Evolutionary conservation across 495 filamentous ascomycete genomes (phyloP).

Genomic region (Antarctomyces pellizariae): DNA sequence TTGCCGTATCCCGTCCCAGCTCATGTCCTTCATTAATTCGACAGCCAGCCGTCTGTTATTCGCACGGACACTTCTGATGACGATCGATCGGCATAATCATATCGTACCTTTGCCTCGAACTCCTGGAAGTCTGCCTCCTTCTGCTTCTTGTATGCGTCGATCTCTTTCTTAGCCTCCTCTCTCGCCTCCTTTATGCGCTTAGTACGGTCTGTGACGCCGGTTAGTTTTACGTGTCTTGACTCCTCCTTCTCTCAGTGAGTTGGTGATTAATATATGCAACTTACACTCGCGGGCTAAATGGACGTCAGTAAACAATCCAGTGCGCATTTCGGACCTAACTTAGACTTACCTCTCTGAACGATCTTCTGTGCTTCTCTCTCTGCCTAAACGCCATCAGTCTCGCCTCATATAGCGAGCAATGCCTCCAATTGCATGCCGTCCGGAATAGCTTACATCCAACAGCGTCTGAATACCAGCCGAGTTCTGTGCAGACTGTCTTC

Average conservation of each 20-base stretch:
- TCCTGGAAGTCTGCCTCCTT: slow-evolving; percentile 92
- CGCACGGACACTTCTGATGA: too few relatives aligned
- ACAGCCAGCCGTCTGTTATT: too few relatives aligned
- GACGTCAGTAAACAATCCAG: slow-evolving; percentile 13
- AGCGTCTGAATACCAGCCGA: slow-evolving; percentile 94
- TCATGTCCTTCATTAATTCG: too few relatives aligned
- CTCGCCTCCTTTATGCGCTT: slow-evolving; percentile 92
- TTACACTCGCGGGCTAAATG: slow-evolving; percentile 49
- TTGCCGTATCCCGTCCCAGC: too few relatives aligned
- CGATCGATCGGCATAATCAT: slow-evolving; percentile 7
- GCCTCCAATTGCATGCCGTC: too few relatives aligned
- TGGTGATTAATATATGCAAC: slow-evolving; percentile 3
- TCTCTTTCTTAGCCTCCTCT: slow-evolving; percentile 89
- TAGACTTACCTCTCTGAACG: slow-evolving; percentile 61
- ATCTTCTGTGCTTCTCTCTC: slow-evolving; percentile 99
- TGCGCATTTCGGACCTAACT: background rate
- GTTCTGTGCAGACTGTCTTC: slow-evolving; percentile 94
- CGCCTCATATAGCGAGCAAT: too few relatives aligned
- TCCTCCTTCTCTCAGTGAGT: background rate
- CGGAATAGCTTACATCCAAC: slow-evolving; percentile 56
- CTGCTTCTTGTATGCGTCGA: slow-evolving; percentile 73
- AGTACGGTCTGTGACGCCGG: slow-evolving; percentile 48
- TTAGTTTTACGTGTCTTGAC: background rate
- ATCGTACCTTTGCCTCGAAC: slow-evolving; percentile 68
- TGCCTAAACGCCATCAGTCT: slow-evolving; percentile 30